These are phyloP conservation scores for Wallacemonas sp. DNA, from an alignment of 208 protist genomes.

Conservation along the genomic window DNA sequence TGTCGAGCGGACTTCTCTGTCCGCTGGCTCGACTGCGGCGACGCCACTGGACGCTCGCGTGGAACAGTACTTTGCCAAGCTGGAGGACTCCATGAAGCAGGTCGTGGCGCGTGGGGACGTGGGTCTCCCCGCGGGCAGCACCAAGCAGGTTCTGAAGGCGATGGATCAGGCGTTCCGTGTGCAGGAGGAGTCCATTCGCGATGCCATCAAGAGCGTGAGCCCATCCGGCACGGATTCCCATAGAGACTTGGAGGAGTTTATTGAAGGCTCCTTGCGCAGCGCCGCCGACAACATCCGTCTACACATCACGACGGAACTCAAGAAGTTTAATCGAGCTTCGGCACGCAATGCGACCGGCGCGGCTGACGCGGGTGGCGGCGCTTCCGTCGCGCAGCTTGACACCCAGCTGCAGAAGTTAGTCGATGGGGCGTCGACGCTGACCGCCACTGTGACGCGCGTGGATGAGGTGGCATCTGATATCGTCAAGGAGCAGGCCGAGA, in stretches of 20 bases:
- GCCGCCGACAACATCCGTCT: conserved; percentile 56
- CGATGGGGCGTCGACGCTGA: conserved; percentile 5
- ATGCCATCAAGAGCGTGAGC: not conserved
- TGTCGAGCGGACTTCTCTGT: not conserved
- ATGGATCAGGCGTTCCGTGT: conserved; percentile 41
- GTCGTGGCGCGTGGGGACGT: not conserved
- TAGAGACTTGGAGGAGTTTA: conserved; percentile 31
- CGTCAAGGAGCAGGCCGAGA: conserved; percentile 36
- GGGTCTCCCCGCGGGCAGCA: not conserved
- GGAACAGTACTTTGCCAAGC: conserved; percentile 17
- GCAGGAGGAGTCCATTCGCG: conserved; percentile 50
- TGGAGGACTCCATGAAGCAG: conserved; percentile 8
- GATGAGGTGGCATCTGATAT: conserved; percentile 36
- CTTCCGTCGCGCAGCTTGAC: conserved; percentile 11
- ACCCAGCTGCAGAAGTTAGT: conserved; percentile 19
- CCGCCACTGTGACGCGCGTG: conserved; percentile 12
- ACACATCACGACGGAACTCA: conserved; percentile 26
- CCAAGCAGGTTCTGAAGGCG: conserved; percentile 29
- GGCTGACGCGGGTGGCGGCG: not conserved
- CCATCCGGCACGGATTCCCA: conserved; percentile 11
- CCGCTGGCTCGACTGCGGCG: not conserved
- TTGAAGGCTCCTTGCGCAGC: conserved; percentile 48
- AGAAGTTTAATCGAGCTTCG: not conserved
- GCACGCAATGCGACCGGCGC: not conserved
- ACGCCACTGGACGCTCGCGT: conserved; percentile 13